These are phyloP conservation scores for Pilaira anomala DNA, from an alignment of 192 early-diverging fungal genomes.

Conservation along the genomic window DNA sequence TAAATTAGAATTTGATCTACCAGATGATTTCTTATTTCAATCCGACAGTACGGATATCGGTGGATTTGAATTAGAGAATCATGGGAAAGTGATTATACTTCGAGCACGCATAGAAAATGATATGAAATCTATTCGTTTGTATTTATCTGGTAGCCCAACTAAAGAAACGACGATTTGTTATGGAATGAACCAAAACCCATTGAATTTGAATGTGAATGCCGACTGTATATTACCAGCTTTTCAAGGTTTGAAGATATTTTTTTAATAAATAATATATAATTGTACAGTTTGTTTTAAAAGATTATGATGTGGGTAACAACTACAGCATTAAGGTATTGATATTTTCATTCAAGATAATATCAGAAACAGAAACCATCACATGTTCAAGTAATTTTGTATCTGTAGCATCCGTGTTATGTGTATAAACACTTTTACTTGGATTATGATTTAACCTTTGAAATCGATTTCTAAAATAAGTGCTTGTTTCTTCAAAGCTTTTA, in stretches of 20 bases:
- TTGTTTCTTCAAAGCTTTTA: slow-evolving; percentile 9
- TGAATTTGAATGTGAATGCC: too few species aligned
- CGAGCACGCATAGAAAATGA: neutral
- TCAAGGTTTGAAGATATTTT: too few species aligned
- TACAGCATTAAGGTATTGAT: slow-evolving; percentile 29
- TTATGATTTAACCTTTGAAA: slow-evolving; percentile 44
- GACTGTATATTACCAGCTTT: too few species aligned
- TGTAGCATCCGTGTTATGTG: slow-evolving; percentile 53
- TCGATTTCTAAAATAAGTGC: slow-evolving; percentile 42
- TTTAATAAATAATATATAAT: too few species aligned
- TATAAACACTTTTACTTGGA: slow-evolving; percentile 48
- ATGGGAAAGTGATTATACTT: neutral
- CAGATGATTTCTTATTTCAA: neutral
- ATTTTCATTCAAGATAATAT: slow-evolving; percentile 45
- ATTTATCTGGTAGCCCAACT: neutral
- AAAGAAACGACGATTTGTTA: too few species aligned
- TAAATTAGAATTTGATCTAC: neutral
- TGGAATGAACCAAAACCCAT: too few species aligned
- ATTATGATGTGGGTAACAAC: too few species aligned
- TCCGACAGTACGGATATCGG: neutral
- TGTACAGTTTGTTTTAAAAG: slow-evolving; percentile 40
- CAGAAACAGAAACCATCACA: slow-evolving; percentile 49
- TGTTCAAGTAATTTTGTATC: slow-evolving; percentile 47
- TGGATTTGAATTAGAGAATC: neutral
- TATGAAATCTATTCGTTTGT: neutral